Evolutionary conservation across 257 asterid species (phyloP).

Genomic region (Oldenlandia corymbosa): DNA sequence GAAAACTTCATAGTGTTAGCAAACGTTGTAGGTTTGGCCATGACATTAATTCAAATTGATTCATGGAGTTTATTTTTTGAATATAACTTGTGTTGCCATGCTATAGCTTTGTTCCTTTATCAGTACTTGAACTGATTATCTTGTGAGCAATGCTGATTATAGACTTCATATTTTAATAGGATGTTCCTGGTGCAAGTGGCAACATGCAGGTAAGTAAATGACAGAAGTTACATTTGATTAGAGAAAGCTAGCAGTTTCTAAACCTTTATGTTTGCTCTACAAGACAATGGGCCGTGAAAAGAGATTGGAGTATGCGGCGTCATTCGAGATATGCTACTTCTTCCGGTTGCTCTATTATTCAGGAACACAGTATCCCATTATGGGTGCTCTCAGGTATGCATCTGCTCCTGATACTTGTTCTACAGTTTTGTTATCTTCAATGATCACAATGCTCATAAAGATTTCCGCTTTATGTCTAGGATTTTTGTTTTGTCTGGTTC

Average conservation of each 20-base stretch:
- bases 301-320: conserved; percentile 85
- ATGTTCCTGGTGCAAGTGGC: conserved; percentile 86
- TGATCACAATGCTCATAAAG: no score
- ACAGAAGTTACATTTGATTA: conserved; percentile 12
- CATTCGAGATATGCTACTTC: conserved; percentile 78
- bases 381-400: conserved; percentile 92
- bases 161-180: conserved; percentile 34
- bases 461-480: not conserved
- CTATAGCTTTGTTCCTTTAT: not conserved
- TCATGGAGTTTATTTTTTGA: no score
- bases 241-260: conserved; percentile 7
- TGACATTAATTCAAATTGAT: no score
- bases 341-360: conserved; percentile 84
- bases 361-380: conserved; percentile 93
- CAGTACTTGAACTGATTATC: not conserved
- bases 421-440: not conserved
- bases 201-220: conserved; percentile 82
- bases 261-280: conserved; percentile 21
- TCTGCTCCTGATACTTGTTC: not conserved
- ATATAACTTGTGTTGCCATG: not conserved
- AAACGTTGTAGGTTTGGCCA: no score
- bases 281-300: conserved; percentile 96
- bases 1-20: not conserved
- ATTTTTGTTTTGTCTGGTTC: not conserved
- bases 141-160: conserved; percentile 1